Evolutionary conservation across 2,329 filamentous ascomycete species (phyloP), one percentile per base, ranked within the genome.

Genomic region (Lachnellula occidentalis): DNA sequence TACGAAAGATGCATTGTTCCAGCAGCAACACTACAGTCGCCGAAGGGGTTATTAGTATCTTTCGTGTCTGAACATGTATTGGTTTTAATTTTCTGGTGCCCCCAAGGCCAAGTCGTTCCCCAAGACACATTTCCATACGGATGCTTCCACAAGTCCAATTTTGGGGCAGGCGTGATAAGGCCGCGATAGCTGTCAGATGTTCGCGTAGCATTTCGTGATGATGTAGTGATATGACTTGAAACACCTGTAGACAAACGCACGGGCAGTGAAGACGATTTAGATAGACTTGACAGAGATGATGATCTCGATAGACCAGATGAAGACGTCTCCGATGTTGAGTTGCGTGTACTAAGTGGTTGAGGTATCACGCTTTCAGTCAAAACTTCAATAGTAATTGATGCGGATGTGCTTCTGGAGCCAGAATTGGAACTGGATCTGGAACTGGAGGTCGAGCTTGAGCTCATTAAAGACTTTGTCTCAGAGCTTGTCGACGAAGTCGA

Each of bases 1-100:
- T 58, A 62, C 4, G 53, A 57, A 9, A 62, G 34, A 22, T 54
- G 48, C 14, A 62, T 51, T 11, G 56, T 56, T 37, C 56, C 57
- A n/a, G 58, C 58, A 24, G 53, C 56, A 53, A 62, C 51, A 47
- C 48, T 42, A 22, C 48, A 50, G 24, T 41, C 21, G 7, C 43
- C 43, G 2, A 7, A 45, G 22, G 43, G 43, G n/a, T 4, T 21
- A 5, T 24, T 12, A 27, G 43, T 34, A 17, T 45, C 14, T 1
- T 4, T 17, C 9, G 43, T 45, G 22, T 45, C 21, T 27, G 43
- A 45, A 22, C 43, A 45, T 12, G 43, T 34, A 11, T 45, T 45
- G n/a, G 12, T 31, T 17, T 24, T 45, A 6, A 45, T 17, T n/a
- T 17, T 21, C 19, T 31, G 43, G 22, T 2, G 5, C 4, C 43